Evolutionary conservation across 805 yeast species (phyloP), one percentile per base, ranked within the genome.

Genomic region (Hanseniaspora guilliermondii): DNA sequence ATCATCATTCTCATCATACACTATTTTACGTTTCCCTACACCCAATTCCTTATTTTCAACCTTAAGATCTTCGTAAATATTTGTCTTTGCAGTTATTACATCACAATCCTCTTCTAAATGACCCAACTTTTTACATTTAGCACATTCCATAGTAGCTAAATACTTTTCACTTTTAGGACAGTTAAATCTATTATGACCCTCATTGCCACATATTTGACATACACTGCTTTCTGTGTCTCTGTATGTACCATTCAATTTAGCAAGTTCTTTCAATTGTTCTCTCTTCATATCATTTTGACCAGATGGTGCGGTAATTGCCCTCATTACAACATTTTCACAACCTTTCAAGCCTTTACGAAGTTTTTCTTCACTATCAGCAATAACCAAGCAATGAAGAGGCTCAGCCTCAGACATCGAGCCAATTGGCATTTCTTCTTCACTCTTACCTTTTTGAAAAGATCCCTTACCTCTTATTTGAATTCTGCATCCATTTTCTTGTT

Each of bases 401-500:
- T 94, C 98, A 45, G 82, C 80, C 59, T 82, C 70, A 56, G 79
- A 76, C 57, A 76, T 73, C 33, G 77, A 77, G 16, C 72, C 73
- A 41, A 75, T 71, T 5, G 76, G 72, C 16, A 74, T 64, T 38
- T 73, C 74, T 12, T 73, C 63, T 0, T 77, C 69, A 56, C 77
- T 76, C 65, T 81, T 84, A 33, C 97, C 97, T 63, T 87, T 95
- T 64, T 91, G 91, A 19, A 88, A 95, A 1, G 97, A 89, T 0
- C 99, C 99, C 60, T 85, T 82, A 27, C 99, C 99, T 60, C 99
- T 75, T 49, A 93, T 85, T 2, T 89, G 94, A 56, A 93, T 83
- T 59, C 76, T 79, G 17, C 97, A 96, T 0, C 96, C 96, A 39
- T 95, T 83, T 49, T 83, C 81, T 30, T 78, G 81, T 64, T 91